Evolutionary conservation across 164 flowering plant genomes (phyloP).

Genomic region (Tetracentron sinense): DNA sequence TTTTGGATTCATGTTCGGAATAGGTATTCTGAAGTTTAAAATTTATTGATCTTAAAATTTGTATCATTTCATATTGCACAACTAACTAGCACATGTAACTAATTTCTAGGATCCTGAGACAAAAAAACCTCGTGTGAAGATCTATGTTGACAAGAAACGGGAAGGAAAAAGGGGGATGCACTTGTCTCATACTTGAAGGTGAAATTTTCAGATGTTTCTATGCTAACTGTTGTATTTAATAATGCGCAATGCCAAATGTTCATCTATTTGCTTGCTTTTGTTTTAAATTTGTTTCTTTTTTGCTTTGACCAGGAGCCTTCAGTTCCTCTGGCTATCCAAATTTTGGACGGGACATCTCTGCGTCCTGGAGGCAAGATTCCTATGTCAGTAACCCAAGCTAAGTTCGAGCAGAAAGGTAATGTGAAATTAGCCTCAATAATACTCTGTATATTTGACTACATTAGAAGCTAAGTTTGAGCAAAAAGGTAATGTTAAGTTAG

Average conservation of each 20-base stretch:
- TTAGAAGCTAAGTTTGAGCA: no score
- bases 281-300: background rate
- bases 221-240: background rate
- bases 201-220: conserved; percentile 7
- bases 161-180: conserved; percentile 89
- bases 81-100: conserved; percentile 5
- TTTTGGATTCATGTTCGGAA: background rate
- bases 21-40: background rate
- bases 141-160: conserved; percentile 88
- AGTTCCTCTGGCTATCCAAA: conserved; percentile 71
- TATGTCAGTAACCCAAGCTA: conserved; percentile 83
- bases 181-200: conserved; percentile 90
- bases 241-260: background rate
- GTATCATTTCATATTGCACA: conserved; percentile 1
- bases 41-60: no score
- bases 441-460: background rate
- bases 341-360: conserved; percentile 83
- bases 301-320: conserved; percentile 73
- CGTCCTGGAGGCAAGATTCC: conserved; percentile 68
- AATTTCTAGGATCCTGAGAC: conserved; percentile 82
- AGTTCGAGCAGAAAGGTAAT: conserved; percentile 97
- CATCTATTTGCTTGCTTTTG: conserved; percentile 1
- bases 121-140: conserved; percentile 86
- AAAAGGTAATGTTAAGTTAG: background rate
- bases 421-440: background rate